phyloP scores from a whole-genome alignment of 192 early-diverging fungal genomes.

The Glomus cerebriforme region DNA sequence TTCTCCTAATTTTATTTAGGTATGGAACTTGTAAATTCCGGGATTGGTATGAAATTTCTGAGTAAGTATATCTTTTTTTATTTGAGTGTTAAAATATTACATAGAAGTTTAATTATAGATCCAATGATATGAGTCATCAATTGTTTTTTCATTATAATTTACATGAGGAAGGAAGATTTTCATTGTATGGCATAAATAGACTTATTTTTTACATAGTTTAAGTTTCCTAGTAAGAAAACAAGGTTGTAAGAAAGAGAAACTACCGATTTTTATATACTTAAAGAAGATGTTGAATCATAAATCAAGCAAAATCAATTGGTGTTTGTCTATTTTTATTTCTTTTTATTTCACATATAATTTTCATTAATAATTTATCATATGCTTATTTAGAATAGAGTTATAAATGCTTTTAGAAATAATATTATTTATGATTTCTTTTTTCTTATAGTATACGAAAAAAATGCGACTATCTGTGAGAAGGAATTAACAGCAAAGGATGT shows the following conservation, averaged over 20 bases:
- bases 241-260: background rate
- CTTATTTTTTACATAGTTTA: background rate
- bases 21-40: constrained; percentile 72
- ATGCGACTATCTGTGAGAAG: constrained; percentile 53
- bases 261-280: background rate
- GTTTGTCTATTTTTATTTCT: background rate
- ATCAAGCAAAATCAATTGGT: background rate
- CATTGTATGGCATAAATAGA: background rate
- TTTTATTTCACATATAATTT: background rate
- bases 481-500: constrained; percentile 49
- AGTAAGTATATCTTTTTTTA: constrained; percentile 42
- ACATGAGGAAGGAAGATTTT: background rate
- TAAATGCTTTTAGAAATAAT: background rate
- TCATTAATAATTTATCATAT: background rate
- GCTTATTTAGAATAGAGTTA: too few relatives aligned
- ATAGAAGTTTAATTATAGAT: too few relatives aligned
- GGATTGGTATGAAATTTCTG: constrained; percentile 66
- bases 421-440: background rate
- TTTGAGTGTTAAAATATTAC: background rate
- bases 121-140: background rate
- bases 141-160: background rate
- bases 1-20: constrained; percentile 37
- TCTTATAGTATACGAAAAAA: constrained; percentile 35
- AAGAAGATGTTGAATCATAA: background rate
- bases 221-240: background rate